Evolutionary conservation across 1,284 basidiomycete genomes (phyloP).

Genomic region (Psilocybe mexicana): DNA sequence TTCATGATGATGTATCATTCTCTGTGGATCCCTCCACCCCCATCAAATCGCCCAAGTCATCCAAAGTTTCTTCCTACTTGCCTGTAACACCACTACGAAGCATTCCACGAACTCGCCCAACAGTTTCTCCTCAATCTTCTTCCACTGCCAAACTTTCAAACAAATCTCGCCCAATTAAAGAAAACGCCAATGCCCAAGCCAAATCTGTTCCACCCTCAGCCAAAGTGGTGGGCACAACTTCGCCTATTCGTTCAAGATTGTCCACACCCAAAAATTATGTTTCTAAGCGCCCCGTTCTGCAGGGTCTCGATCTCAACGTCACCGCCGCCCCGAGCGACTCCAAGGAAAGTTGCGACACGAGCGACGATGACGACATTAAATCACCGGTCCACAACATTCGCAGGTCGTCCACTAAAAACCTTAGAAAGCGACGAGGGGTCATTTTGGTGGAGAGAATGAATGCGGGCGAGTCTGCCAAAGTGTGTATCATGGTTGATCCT

Average conservation of each 20-base stretch:
- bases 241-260: conserved; percentile 9
- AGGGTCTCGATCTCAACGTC: conserved; percentile 23
- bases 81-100: not conserved
- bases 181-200: not conserved
- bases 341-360: not conserved
- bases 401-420: conserved; percentile 19
- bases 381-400: not conserved
- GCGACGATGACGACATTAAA: not conserved
- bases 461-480: not conserved
- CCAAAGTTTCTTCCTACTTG: not conserved
- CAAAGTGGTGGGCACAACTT: not conserved
- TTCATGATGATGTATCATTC: not conserved
- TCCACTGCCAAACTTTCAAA: not conserved
- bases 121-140: conserved; percentile 1
- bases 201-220: not conserved
- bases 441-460: conserved; percentile 20
- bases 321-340: not conserved
- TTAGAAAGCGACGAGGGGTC: conserved; percentile 26
- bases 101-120: not conserved
- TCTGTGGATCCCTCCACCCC: not conserved
- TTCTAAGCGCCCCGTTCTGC: conserved; percentile 19
- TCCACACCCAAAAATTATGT: conserved; percentile 2
- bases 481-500: too few relatives aligned
- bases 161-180: not conserved
- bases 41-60: not conserved